Evolutionary conservation across 2,329 filamentous ascomycete genomes (phyloP).

Genomic region (Magnaporthiopsis rhizophila): DNA sequence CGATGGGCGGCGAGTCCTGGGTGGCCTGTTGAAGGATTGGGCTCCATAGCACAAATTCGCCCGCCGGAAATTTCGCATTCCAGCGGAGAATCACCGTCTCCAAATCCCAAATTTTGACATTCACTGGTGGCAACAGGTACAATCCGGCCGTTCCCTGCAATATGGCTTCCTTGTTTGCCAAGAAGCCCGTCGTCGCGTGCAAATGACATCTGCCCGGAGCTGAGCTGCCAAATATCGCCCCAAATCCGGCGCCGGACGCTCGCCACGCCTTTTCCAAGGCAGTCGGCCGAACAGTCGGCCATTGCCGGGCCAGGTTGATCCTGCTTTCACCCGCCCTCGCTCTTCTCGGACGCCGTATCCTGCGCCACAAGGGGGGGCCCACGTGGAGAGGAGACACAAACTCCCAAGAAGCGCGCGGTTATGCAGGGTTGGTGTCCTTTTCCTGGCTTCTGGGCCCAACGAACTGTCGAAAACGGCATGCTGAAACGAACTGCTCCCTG

Average conservation of each 20-base stretch:
- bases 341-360: not conserved
- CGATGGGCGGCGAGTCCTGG: not conserved
- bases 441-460: not conserved
- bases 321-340: too few relatives aligned
- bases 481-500: not conserved
- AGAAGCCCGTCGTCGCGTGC: not conserved
- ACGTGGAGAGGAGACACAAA: too few relatives aligned
- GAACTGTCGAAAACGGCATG: not conserved
- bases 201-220: too few relatives aligned
- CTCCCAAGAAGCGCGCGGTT: not conserved
- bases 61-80: not conserved
- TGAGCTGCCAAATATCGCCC: not conserved
- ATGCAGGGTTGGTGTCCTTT: not conserved
- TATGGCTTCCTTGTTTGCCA: not conserved
- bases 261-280: not conserved
- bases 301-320: too few relatives aligned
- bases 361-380: not conserved
- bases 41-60: not conserved
- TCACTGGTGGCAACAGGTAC: not conserved
- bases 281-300: too few relatives aligned
- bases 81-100: not conserved
- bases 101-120: not conserved
- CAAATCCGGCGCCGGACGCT: not conserved
- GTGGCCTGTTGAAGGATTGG: not conserved
- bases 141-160: not conserved